Evolutionary conservation across 371 early-diverging fungal species (phyloP).

Genomic region (Rhizopus microsporus): DNA sequence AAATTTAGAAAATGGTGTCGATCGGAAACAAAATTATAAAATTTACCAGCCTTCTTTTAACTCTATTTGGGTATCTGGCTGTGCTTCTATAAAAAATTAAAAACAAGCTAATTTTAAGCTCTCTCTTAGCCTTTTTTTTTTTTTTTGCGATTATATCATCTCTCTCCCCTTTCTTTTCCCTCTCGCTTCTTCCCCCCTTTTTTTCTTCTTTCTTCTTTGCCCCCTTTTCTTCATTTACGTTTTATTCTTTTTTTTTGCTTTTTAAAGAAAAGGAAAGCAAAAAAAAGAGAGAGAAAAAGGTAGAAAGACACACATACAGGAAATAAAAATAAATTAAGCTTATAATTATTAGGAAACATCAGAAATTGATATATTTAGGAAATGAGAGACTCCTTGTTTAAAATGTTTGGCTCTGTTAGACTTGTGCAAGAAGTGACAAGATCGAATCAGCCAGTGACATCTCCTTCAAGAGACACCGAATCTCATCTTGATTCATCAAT

Average conservation of each 20-base stretch:
- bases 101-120: background rate
- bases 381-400: conserved; percentile 38
- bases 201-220: conserved; percentile 2
- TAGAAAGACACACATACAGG: background rate
- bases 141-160: conserved; percentile 1
- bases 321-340: background rate
- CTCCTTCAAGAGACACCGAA: conserved; percentile 2
- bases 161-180: background rate
- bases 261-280: conserved; percentile 5
- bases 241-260: conserved; percentile 9
- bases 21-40: background rate
- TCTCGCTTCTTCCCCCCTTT: conserved; percentile 1
- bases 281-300: background rate
- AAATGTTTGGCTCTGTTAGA: conserved; percentile 48
- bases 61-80: conserved; percentile 4
- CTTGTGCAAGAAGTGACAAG: conserved; percentile 55
- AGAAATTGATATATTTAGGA: background rate
- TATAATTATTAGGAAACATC: too few relatives aligned
- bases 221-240: background rate
- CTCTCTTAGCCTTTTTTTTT: background rate
- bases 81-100: conserved; percentile 1
- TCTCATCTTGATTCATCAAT: conserved; percentile 2
- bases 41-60: conserved; percentile 6
- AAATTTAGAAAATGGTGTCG: background rate
- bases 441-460: conserved; percentile 20